Conservation (phyloP, 805 yeast genomes). For the Candida schatavii region DNA sequence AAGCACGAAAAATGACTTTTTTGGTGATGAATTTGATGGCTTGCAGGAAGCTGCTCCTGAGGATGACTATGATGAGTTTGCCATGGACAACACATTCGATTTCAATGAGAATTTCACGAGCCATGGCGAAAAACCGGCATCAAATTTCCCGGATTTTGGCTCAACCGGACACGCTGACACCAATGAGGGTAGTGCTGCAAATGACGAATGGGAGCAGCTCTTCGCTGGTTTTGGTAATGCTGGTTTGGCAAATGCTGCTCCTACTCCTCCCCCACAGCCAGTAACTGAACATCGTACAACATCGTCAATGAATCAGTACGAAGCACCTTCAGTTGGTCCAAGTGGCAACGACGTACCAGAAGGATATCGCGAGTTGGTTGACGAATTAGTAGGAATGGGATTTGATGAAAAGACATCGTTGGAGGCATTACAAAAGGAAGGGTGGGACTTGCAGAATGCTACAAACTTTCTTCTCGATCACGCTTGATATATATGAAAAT, state of each 20-base stretch:
- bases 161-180: conserved; percentile 31
- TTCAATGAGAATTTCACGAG: conserved; percentile 26
- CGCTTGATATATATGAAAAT: conserved; percentile 35
- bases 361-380: conserved; percentile 50
- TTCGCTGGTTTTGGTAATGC: conserved; percentile 82
- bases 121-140: conserved; percentile 6
- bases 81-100: conserved; percentile 17
- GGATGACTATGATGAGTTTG: conserved; percentile 27
- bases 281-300: conserved; percentile 2
- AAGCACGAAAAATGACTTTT: neutral
- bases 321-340: conserved; percentile 3
- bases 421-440: conserved; percentile 63
- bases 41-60: conserved; percentile 35
- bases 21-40: conserved; percentile 39
- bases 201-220: conserved; percentile 90
- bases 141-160: conserved; percentile 11
- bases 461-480: conserved; percentile 78
- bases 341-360: conserved; percentile 2
- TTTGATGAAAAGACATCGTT: conserved; percentile 64
- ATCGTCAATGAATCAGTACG: conserved; percentile 11
- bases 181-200: conserved; percentile 7
- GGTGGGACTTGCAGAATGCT: conserved; percentile 83
- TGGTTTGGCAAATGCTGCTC: conserved; percentile 3
- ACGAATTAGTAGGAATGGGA: conserved; percentile 88
- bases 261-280: conserved; percentile 3